Base-by-base conservation (phyloP, 2,329 filamentous ascomycete genomes). In the Diaporthe sp. region DNA sequence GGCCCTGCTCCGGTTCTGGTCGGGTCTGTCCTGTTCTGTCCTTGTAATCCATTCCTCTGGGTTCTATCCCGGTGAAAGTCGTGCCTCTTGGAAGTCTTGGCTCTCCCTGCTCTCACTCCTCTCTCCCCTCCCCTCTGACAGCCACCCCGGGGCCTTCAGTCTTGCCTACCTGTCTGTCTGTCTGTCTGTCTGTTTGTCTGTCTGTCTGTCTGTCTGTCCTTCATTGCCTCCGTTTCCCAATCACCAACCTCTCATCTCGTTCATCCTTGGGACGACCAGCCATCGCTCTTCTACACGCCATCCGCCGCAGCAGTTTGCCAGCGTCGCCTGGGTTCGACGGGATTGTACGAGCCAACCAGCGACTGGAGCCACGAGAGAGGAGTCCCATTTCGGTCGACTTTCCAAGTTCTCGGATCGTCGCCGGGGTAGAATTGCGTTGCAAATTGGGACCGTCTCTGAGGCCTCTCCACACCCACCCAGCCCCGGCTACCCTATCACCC, bases 401-500 rank as follows among this genome's bases (percentile, higher is more conserved):
- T 51, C 66, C 73, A 73, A 56, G 66, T 65, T 58, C 56, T 73
- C 58, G 65, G 71, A 65, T 70, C 39, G 50, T 75, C 56, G 51
- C 73, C 66, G 73, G 73, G 71, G 61, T 73, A 66, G 66, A 73
- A 55, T 58, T 63, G 44, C 50, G 27, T 37, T 39, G 58, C 71
- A 70, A 66, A 71, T 75, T 66, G 65, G 65, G 58, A 66, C 70
- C 73, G 42, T 66, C 65, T 66, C 71, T 65, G 56, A 55, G 65
- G 66, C 72, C 59, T 71, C 70, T 51, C 56, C 61, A 50, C 73
- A 68, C 39, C 63, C 63, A 68, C 63, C 63, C 63, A 53, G 63
- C 47, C 63, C 63, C 32, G 63, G 63, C 63, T 68, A 68, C 32
- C 63, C 63, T 68, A 68, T 72, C 61, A 58, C 61, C 63, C 61